phyloP scores from a whole-genome alignment of 371 early-diverging fungal genomes.

The Mucor indicus region DNA sequence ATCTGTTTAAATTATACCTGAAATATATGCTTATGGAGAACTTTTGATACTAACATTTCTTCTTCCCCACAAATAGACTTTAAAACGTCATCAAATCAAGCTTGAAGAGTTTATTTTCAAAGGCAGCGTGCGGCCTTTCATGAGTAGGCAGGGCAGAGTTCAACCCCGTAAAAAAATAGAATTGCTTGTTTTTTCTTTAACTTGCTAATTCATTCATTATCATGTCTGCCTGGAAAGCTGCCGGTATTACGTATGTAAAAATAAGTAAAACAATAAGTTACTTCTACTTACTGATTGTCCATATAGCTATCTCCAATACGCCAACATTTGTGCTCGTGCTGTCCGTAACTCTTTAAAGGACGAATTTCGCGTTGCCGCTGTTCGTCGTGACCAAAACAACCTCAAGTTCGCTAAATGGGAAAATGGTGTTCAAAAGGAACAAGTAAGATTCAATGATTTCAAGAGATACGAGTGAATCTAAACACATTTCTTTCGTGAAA shows the following conservation, averaged over 20 bases:
- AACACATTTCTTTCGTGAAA: no score
- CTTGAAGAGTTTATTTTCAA: no score
- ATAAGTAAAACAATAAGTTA: no score
- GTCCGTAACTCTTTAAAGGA: slow-evolving; percentile 85
- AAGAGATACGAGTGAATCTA: no score
- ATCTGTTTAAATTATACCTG: no score
- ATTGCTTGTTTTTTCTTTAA: slow-evolving; percentile 12
- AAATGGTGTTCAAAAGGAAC: slow-evolving; percentile 71
- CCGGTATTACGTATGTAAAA: slow-evolving; percentile 62
- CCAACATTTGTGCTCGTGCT: slow-evolving; percentile 81
- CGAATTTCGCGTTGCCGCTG: slow-evolving; percentile 64
- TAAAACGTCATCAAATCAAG: no score
- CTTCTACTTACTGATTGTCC: no score
- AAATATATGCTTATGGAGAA: no score
- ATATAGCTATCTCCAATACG: slow-evolving; percentile 76
- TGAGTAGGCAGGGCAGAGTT: not conserved
- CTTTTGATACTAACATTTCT: no score
- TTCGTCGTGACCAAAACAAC: slow-evolving; percentile 74
- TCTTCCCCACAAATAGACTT: no score
- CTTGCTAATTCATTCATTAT: slow-evolving; percentile 6
- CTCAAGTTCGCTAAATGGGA: slow-evolving; percentile 83
- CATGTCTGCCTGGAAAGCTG: slow-evolving; percentile 68
- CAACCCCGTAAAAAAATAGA: slow-evolving; percentile 8
- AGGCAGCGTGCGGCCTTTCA: no score
- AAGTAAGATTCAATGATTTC: slow-evolving; percentile 48